These are phyloP conservation scores for Harringtonia lauricola DNA, from an alignment of 2,329 filamentous ascomycete genomes.

Conservation along the genomic window DNA sequence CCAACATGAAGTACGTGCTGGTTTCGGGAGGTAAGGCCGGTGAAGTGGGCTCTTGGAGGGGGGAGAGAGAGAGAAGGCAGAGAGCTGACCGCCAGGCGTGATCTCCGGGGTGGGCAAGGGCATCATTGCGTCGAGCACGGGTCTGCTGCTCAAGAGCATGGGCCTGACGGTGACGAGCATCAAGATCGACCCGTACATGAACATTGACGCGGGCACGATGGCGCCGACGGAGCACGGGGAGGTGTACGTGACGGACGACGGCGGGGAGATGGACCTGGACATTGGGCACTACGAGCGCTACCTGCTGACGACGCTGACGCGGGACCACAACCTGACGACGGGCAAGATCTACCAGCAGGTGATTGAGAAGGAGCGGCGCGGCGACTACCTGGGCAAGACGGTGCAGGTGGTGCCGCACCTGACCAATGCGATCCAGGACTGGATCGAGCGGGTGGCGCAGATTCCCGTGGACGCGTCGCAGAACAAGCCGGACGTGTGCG, in stretches of 20 bases:
- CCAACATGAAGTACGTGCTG: slow-evolving; percentile 16
- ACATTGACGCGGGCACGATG: slow-evolving; percentile 25
- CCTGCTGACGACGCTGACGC: slow-evolving; percentile 67
- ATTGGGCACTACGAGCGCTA: slow-evolving; percentile 55
- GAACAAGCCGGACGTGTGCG: slow-evolving; percentile 81
- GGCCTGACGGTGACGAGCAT: slow-evolving; percentile 57
- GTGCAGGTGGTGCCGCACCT: slow-evolving; percentile 90
- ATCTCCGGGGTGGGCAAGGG: slow-evolving; percentile 16
- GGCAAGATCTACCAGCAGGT: slow-evolving; percentile 92
- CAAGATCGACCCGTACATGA: slow-evolving; percentile 41
- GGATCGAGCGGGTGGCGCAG: slow-evolving; percentile 77
- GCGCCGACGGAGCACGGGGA: slow-evolving; percentile 57
- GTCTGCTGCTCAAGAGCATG: slow-evolving; percentile 67
- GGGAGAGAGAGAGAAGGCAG: neutral
- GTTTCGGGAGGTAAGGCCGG: slow-evolving; percentile 13
- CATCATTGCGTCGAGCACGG: slow-evolving; percentile 21
- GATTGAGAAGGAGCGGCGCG: slow-evolving; percentile 54
- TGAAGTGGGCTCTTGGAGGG: neutral
- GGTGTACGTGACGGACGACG: slow-evolving; percentile 78
- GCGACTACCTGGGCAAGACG: slow-evolving; percentile 78
- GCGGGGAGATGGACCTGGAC: slow-evolving; percentile 53
- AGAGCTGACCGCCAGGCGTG: slow-evolving; percentile 9
- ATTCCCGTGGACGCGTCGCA: slow-evolving; percentile 79
- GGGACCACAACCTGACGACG: slow-evolving; percentile 93
- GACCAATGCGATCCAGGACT: slow-evolving; percentile 83